These are phyloP conservation scores for Pseudonitzschia multistriata DNA, from an alignment of 108 stramenopile species.

Conservation along the genomic window DNA sequence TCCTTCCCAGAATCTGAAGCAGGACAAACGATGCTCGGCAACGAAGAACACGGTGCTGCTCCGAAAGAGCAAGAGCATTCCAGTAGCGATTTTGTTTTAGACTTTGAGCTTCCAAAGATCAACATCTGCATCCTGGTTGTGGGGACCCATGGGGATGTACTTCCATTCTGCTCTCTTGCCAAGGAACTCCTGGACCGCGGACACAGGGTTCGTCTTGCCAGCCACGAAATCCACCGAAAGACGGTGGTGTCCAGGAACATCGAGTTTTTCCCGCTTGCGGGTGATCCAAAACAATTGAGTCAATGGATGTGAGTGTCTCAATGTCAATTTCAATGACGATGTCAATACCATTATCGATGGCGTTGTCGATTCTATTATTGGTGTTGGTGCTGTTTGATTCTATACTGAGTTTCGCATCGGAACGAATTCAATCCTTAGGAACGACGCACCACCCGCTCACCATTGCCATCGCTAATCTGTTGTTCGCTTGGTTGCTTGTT, in stretches of 20 bases:
- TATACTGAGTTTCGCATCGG: neutral
- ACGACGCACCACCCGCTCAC: too few relatives aligned
- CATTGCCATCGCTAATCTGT: too few relatives aligned
- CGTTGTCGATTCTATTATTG: neutral
- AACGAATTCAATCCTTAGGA: too few relatives aligned
- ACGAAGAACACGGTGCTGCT: too few relatives aligned
- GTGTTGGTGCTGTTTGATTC: neutral
- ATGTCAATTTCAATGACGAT: too few relatives aligned
- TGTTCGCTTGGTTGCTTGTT: too few relatives aligned
- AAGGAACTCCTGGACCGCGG: conserved; percentile 45
- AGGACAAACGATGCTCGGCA: too few relatives aligned
- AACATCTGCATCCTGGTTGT: conserved; percentile 66
- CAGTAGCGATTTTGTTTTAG: too few relatives aligned
- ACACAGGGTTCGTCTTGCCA: conserved; percentile 66
- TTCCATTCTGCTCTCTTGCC: conserved; percentile 60
- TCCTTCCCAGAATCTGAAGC: too few relatives aligned
- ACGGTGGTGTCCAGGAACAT: conserved; percentile 50
- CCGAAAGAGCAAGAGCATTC: too few relatives aligned
- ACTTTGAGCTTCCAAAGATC: conserved; percentile 48
- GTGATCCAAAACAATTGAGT: conserved; percentile 66
- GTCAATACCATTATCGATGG: neutral
- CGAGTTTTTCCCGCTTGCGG: conserved; percentile 82
- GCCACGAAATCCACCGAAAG: conserved; percentile 57
- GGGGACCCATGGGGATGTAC: conserved; percentile 68
- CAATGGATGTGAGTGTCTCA: conserved; percentile 55